Percentiles rank a stretch among this genome's conserved stretches.
Conservation (phyloP, 2,329 filamentous ascomycete genomes). For the Sporothrix variecibatus region DNA sequence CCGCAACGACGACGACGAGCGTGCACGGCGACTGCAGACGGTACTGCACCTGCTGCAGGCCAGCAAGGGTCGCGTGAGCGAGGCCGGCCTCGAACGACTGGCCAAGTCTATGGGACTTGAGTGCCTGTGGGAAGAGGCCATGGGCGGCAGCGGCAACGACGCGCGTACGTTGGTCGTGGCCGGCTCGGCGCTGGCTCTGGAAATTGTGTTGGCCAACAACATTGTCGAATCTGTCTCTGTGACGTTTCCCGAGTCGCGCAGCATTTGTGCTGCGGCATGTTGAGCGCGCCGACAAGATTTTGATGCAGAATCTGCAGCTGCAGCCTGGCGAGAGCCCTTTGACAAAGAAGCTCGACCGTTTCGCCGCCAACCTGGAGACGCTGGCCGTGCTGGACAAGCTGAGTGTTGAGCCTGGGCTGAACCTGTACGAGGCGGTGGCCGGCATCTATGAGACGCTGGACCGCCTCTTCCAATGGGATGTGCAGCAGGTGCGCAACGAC, state of each 20-base stretch:
- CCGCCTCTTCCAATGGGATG: slow-evolving; percentile 71
- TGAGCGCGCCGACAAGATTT: slow-evolving; percentile 63
- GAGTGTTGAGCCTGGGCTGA: slow-evolving; percentile 67
- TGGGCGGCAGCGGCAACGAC: slow-evolving; percentile 50
- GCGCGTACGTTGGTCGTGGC: slow-evolving; percentile 62
- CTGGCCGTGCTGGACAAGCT: slow-evolving; percentile 71
- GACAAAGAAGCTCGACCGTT: slow-evolving; percentile 69
- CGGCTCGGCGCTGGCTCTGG: slow-evolving; percentile 60
- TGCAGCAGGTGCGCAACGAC: slow-evolving; percentile 57
- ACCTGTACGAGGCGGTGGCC: slow-evolving; percentile 75
- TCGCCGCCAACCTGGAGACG: slow-evolving; percentile 70
- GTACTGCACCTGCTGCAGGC: slow-evolving; percentile 54
- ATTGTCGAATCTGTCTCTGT: slow-evolving; percentile 64
- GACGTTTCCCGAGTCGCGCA: slow-evolving; percentile 61
- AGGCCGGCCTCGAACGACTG: slow-evolving; percentile 72
- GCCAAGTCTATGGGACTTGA: slow-evolving; percentile 68
- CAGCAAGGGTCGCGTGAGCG: slow-evolving; percentile 66
- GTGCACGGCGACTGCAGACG: slow-evolving; percentile 54
- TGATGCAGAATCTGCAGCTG: slow-evolving; percentile 65
- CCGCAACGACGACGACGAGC: slow-evolving; percentile 50
- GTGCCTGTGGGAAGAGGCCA: slow-evolving; percentile 59
- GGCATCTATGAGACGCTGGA: slow-evolving; percentile 71
- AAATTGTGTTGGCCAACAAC: slow-evolving; percentile 63
- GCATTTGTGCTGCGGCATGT: slow-evolving; percentile 61
- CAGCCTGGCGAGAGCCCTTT: slow-evolving; percentile 62